Evolutionary conservation across 164 flowering plant genomes (phyloP).

Genomic region (Dillenia suffruticosa): DNA sequence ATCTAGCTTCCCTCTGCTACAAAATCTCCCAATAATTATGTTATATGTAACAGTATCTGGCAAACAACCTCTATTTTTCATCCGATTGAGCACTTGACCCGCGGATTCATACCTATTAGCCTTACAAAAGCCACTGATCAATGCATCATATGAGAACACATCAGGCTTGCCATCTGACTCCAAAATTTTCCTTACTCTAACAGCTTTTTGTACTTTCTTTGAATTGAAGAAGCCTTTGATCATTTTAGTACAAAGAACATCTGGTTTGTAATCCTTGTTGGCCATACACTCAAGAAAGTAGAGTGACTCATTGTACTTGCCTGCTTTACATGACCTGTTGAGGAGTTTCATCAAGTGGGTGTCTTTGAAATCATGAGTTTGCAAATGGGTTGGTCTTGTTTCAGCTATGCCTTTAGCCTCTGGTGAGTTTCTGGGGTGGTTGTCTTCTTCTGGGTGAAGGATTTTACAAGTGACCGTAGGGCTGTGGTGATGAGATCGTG

Average conservation of each 20-base stretch:
- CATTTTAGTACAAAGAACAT: conserved; percentile 79
- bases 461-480: conserved; percentile 18
- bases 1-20: conserved; percentile 59
- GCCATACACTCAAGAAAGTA: conserved; percentile 62
- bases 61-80: conserved; percentile 42
- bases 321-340: conserved; percentile 59
- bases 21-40: conserved; percentile 71
- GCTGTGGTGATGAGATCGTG: conserved; percentile 17
- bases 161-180: conserved; percentile 66
- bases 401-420: conserved; percentile 27
- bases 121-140: conserved; percentile 75
- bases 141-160: conserved; percentile 61
- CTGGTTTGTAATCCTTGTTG: conserved; percentile 58
- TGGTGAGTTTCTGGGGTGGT: conserved; percentile 13
- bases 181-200: conserved; percentile 62
- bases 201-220: conserved; percentile 47
- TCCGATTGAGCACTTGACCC: conserved; percentile 35
- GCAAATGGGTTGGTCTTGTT: conserved; percentile 29
- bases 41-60: conserved; percentile 84
- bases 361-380: conserved; percentile 38
- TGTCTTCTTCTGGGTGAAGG: conserved; percentile 12
- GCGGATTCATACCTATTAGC: conserved; percentile 48
- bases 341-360: conserved; percentile 55
- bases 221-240: conserved; percentile 54
- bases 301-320: conserved; percentile 55